Evolutionary conservation across 148 eudicot species (phyloP).

Genomic region (Fagopyrum tataricum): DNA sequence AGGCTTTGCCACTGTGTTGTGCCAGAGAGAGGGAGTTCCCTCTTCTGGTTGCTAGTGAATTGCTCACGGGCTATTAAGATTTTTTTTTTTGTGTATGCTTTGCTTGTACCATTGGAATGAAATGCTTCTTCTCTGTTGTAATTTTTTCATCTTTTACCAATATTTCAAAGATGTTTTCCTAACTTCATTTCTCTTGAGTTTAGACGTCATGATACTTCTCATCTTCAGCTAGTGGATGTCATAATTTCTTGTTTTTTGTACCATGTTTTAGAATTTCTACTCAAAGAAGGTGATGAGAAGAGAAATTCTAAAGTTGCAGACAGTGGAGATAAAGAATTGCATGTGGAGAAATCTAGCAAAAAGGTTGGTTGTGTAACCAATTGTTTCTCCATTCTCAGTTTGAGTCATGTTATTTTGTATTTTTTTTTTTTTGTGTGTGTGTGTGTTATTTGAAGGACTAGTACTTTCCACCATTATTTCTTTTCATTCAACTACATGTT

Average conservation of each 20-base stretch:
- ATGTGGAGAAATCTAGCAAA: slow-evolving; percentile 24
- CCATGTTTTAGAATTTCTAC: slow-evolving; percentile 43
- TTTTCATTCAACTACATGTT: not conserved
- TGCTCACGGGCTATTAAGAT: not conserved
- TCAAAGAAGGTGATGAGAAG: slow-evolving; percentile 30
- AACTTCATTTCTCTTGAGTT: not conserved
- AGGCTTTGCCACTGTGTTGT: not conserved
- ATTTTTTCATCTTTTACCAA: not conserved
- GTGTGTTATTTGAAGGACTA: not conserved
- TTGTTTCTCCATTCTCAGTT: not conserved
- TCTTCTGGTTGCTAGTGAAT: not conserved
- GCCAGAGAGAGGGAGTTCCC: not conserved
- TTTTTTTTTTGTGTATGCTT: not conserved
- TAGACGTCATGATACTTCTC: not conserved
- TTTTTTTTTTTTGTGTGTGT: not conserved
- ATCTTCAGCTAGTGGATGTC: not conserved
- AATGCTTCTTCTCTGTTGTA: not conserved
- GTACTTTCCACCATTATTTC: not conserved
- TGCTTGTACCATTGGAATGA: not conserved
- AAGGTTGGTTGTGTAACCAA: slow-evolving; percentile 24
- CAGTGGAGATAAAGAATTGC: slow-evolving; percentile 23
- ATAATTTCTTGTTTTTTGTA: not conserved
- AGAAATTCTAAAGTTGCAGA: slow-evolving; percentile 23
- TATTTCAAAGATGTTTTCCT: not conserved
- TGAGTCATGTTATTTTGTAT: slow-evolving; percentile 3